These are phyloP conservation scores for Ramaria sp. DNA, from an alignment of 768 basidiomycete genomes.

Conservation along the genomic window DNA sequence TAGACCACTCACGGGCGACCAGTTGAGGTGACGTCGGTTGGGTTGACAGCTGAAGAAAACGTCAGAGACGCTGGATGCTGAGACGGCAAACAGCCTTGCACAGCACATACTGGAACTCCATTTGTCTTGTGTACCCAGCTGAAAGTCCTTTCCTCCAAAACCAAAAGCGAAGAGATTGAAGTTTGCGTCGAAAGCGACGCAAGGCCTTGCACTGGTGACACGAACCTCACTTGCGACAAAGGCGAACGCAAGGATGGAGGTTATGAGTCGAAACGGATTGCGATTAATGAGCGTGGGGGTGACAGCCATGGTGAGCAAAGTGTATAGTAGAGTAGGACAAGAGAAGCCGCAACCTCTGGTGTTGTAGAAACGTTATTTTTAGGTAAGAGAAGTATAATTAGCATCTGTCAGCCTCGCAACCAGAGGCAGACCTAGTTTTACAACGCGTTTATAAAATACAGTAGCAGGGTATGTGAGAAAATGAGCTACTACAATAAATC, in stretches of 20 bases:
- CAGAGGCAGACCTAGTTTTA: no score
- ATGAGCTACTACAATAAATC: no score
- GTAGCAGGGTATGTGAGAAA: no score
- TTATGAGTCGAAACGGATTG: not conserved
- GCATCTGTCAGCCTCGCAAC: no score
- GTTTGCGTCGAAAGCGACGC: slow-evolving; percentile 66
- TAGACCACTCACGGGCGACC: slow-evolving; percentile 61
- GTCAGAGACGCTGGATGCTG: not conserved
- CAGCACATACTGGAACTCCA: slow-evolving; percentile 46
- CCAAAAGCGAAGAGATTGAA: slow-evolving; percentile 88
- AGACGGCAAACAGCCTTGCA: not conserved
- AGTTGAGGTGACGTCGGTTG: slow-evolving; percentile 58
- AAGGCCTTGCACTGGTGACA: slow-evolving; percentile 30
- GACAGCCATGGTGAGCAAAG: not conserved
- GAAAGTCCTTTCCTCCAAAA: slow-evolving; percentile 75
- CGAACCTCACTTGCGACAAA: not conserved
- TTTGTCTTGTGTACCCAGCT: slow-evolving; percentile 55
- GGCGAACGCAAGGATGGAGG: not conserved
- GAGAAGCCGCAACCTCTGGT: not conserved
- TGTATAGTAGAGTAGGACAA: not conserved
- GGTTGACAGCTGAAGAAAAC: slow-evolving; percentile 29
- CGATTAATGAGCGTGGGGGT: not conserved
- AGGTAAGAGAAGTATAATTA: no score
- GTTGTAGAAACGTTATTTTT: no score
- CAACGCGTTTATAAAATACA: no score